Conservation (phyloP, 1,139 yeast genomes). For the Suhomyces anneliseae region DNA sequence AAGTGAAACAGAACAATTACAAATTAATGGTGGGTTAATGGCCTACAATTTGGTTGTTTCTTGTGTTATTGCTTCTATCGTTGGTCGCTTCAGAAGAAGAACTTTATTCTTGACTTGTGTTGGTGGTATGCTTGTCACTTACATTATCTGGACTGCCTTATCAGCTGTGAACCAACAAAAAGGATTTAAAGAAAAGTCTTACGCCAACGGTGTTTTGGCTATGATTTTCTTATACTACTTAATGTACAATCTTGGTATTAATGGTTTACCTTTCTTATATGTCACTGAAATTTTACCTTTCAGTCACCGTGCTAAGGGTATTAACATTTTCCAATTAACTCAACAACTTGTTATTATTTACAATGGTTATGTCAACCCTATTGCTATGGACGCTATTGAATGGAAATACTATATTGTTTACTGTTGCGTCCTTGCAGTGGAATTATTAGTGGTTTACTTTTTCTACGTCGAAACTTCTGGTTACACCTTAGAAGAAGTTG, state of each 20-base stretch:
- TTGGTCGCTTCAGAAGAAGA: conserved; percentile 42
- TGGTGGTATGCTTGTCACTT: conserved; percentile 37
- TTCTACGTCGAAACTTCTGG: conserved; percentile 54
- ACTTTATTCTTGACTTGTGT: conserved; percentile 42
- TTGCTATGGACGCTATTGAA: conserved; percentile 14
- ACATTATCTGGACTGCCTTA: conserved; percentile 40
- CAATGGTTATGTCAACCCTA: conserved; percentile 48
- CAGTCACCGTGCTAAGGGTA: conserved; percentile 46
- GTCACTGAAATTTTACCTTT: conserved; percentile 47
- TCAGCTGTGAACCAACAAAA: conserved; percentile 42
- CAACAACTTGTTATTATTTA: conserved; percentile 28
- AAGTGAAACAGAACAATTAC: conserved; percentile 40
- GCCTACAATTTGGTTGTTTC: conserved; percentile 42
- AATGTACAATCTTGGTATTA: conserved; percentile 39
- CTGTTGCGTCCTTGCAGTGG: conserved; percentile 41
- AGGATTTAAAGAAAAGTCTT: conserved; percentile 30
- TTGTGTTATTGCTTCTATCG: conserved; percentile 27
- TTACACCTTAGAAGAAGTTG: conserved; percentile 55
- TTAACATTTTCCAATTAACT: conserved; percentile 31
- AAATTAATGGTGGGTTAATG: conserved; percentile 48
- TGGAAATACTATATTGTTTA: conserved; percentile 53
- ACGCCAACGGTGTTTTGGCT: conserved; percentile 47
- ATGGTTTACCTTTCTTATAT: conserved; percentile 41
- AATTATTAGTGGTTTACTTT: conserved; percentile 38
- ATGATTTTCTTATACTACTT: conserved; percentile 45